Evolutionary conservation across 345 rosid genomes (phyloP), one percentile per base, ranked within the genome.

Genomic region (Theobroma cacao): DNA sequence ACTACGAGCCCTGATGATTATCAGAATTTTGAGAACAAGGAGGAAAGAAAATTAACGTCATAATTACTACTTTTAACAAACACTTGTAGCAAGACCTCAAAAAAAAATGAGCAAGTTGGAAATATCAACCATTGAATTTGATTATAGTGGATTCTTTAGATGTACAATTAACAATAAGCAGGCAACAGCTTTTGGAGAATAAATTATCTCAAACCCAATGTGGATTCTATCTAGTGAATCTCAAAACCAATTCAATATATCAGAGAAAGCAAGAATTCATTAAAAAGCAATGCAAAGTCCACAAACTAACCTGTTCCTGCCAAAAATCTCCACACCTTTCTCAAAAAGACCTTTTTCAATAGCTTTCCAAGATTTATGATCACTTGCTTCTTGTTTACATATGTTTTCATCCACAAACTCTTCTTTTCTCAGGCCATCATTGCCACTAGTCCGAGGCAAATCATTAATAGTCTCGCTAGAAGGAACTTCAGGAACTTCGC

Each of bases 241-340:
- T 72, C 20, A 76, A 67, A 55, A 36, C 26, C 43, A 66, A 63
- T 30, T 62, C 45, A 41, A 41, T 41, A 4, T 6, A 74, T 66
- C 28, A 61, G 24, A 60, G 38, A 77, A 48, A 9, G n/a, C 26
- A 58, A 68, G 65, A 34, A 9, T 63, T 67, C 30, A 74, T 61
- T 43, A 63, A 59, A 41, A 41, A 41, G 13, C 12, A 10, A 41
- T 41, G 66, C 34, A 15, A 43, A 45, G 36, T 14, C 43, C 18
- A 1, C 2, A 47, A 43, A 85, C 93, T 62, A 41, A 97, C 99
- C 98, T 90, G 84, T 94, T 93, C 87, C 91, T 86, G 68, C 98
- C 99, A 87, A 93, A 97, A 79, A 97, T 94, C 87, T 97, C 94
- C 52, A 94, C 82, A 71, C 98, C 98, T 86, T 97, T 97, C 80